Percentiles rank a stretch among this genome's conserved stretches.
These are phyloP conservation scores for Ustulina deusta DNA, from an alignment of 2,329 filamentous ascomycete species.

Conservation along the genomic window DNA sequence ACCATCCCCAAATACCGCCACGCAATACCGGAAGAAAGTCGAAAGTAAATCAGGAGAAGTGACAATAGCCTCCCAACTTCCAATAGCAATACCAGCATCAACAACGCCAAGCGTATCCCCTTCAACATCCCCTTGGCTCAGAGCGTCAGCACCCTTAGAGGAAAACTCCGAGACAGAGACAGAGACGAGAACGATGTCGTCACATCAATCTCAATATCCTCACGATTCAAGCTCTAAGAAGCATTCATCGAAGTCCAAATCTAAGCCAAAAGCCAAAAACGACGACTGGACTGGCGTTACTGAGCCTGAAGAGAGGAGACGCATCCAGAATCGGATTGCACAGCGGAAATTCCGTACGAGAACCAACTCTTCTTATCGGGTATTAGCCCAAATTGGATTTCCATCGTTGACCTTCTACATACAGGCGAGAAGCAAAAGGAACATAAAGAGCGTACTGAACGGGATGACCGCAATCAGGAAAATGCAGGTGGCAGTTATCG, in stretches of 20 bases:
- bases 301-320: slow-evolving; percentile 77
- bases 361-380: slow-evolving; percentile 31
- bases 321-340: slow-evolving; percentile 81
- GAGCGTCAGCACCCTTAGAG: slow-evolving; percentile 1
- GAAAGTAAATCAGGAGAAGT: slow-evolving; percentile 9
- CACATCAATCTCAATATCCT: slow-evolving; percentile 55
- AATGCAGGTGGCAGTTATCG: slow-evolving; percentile 74
- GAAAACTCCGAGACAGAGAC: slow-evolving; percentile 32
- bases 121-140: slow-evolving; percentile 36
- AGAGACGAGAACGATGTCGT: slow-evolving; percentile 41
- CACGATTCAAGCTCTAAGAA: slow-evolving; percentile 49
- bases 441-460: slow-evolving; percentile 73
- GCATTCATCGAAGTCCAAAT: slow-evolving; percentile 55
- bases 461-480: slow-evolving; percentile 72
- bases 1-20: slow-evolving; percentile 6
- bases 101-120: slow-evolving; percentile 37
- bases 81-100: slow-evolving; percentile 6
- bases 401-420: slow-evolving; percentile 31
- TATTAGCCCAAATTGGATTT: not conserved
- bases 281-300: slow-evolving; percentile 78
- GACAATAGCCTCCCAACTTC: slow-evolving; percentile 2
- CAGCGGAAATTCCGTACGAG: slow-evolving; percentile 80
- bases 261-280: slow-evolving; percentile 52
- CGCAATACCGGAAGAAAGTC: not conserved
- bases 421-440: slow-evolving; percentile 77